Evolutionary conservation across 208 protist species (phyloP).

Genomic region (Trypanosoma scelopori): DNA sequence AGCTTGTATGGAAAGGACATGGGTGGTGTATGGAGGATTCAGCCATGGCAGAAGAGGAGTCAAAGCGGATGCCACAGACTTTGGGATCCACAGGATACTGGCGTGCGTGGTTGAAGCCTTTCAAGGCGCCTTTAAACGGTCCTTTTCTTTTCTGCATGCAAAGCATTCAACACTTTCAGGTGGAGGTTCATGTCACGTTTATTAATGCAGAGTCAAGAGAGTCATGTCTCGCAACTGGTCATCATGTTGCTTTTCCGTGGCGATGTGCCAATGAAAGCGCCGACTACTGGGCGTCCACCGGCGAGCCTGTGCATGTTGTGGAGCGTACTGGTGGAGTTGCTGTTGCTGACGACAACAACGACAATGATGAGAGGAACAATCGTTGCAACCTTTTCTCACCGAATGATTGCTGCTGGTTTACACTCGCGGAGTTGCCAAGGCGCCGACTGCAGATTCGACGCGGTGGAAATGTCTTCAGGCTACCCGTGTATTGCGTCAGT

Average conservation of each 20-base stretch:
- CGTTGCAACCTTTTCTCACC: background rate
- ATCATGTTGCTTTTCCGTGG: background rate
- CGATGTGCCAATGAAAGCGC: background rate
- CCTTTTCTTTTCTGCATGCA: background rate
- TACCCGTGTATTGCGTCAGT: conserved; percentile 12
- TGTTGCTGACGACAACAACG: background rate
- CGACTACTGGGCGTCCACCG: conserved; percentile 21
- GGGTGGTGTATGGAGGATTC: conserved; percentile 26
- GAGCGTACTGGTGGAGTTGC: background rate
- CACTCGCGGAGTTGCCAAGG: conserved; percentile 1
- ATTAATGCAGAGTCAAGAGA: background rate
- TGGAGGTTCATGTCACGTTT: background rate
- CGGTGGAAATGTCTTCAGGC: conserved; percentile 3
- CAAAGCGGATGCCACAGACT: background rate
- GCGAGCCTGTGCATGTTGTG: background rate
- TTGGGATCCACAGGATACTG: conserved; percentile 1
- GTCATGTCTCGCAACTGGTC: background rate
- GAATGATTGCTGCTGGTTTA: conserved; percentile 18
- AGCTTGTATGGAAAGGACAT: conserved; percentile 19
- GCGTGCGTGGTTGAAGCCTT: conserved; percentile 15
- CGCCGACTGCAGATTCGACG: conserved; percentile 6
- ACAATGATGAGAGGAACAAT: background rate
- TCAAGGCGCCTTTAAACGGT: background rate
- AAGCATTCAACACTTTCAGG: conserved; percentile 12
- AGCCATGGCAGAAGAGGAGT: background rate